phyloP scores from a whole-genome alignment of 2,329 filamentous ascomycete genomes.

The Chrysoporthe deuterocubensis region DNA sequence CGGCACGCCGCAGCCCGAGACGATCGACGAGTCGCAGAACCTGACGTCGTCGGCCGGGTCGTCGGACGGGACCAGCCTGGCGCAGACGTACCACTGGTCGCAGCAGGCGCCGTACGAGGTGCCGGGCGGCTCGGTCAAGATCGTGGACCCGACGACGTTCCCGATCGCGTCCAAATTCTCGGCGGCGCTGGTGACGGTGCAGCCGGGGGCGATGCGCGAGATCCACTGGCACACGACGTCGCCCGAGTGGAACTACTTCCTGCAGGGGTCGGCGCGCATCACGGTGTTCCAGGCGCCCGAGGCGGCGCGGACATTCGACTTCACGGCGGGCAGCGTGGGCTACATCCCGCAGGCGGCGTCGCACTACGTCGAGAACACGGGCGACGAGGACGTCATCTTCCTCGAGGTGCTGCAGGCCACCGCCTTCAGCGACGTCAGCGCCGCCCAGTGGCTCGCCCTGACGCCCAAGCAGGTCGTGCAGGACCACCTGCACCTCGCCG shows the following conservation, averaged over 20 bases:
- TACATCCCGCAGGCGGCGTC: constrained; percentile 59
- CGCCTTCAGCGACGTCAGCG: constrained; percentile 57
- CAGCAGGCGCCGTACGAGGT: constrained; percentile 54
- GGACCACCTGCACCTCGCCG: constrained; percentile 54
- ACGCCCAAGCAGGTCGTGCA: constrained; percentile 62
- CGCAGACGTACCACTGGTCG: constrained; percentile 57
- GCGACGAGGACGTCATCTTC: constrained; percentile 59
- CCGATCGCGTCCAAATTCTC: constrained; percentile 60
- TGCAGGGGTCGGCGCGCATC: constrained; percentile 58
- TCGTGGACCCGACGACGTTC: constrained; percentile 61
- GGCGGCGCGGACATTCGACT: constrained; percentile 60
- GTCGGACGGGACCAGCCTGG: constrained; percentile 39
- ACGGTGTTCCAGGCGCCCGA: constrained; percentile 59
- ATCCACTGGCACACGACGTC: constrained; percentile 65
- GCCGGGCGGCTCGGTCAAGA: constrained; percentile 62
- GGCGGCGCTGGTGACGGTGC: constrained; percentile 58
- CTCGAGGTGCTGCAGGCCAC: constrained; percentile 62
- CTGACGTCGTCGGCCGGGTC: constrained; percentile 50
- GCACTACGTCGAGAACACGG: constrained; percentile 67
- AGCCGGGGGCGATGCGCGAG: constrained; percentile 67
- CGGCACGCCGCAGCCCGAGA: constrained; percentile 50
- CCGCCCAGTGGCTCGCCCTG: constrained; percentile 62
- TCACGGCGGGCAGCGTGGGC: constrained; percentile 61
- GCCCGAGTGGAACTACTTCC: constrained; percentile 66
- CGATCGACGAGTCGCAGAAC: constrained; percentile 50